Base-by-base conservation (phyloP, 768 basidiomycete genomes). In the Suillus hirtellus region DNA sequence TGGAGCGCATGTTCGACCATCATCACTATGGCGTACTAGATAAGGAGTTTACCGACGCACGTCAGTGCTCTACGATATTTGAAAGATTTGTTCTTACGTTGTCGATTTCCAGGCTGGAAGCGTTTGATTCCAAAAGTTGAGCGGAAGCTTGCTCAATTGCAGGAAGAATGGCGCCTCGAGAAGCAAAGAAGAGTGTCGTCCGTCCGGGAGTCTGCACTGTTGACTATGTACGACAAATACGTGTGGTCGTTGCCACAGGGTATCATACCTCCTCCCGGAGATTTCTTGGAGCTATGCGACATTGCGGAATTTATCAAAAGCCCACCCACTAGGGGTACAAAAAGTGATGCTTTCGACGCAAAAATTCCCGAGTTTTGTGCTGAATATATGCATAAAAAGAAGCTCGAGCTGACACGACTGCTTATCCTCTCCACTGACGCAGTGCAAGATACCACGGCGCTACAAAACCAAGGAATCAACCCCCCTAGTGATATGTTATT, bases 21-120 rank as follows among this genome's bases (percentile, higher is more conserved):
- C 31, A 12, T 56, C 19, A 34, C 31, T 37, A 35, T 15, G 59
- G n/a, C 5, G 14, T 56, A n/a, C 27, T 52, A 10, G 43, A 44
- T 12, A 34, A 60, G 27, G 59, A 56, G 4, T 34, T 60, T 37
- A 60, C 59, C 11, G 59, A 60, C 12, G 8, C 59, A 21, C 59
- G 59, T 56, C 43, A 60, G 50, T 60, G 12, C 6, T 31, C 10
- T 5, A 1, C 17, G 10, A n/a, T 14, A 17, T n/a, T 21, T 17
- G 17, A 24, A 4, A 27, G 5, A 12, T 11, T 14, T 8, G 35
- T 38, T 21, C 14, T 38, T 11, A 40, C 9, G 11, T 40, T 9
- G n/a, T 17, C 2, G n/a, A 34, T 55, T 34, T 60, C 1, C 35
- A 60, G 59, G 59, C 11, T 60, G 59, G 59, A 21, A 49, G n/a